Percentiles rank a stretch among this genome's conserved stretches.
Evolutionary conservation across 805 yeast species (phyloP).

Genomic region (Wickerhamomyces xylosicus): DNA sequence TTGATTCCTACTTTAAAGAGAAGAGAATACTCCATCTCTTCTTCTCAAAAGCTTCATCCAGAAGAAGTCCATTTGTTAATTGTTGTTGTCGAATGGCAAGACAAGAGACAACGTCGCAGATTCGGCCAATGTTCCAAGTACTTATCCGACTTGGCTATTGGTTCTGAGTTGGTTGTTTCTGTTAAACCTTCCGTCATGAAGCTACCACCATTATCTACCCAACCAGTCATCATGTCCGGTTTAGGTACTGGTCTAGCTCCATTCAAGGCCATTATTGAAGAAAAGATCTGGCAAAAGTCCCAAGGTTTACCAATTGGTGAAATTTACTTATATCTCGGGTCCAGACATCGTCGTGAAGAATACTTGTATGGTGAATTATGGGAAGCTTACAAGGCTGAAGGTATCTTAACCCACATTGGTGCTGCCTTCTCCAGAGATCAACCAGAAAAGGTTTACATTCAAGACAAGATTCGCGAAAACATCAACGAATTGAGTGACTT

Average conservation of each 20-base stretch:
- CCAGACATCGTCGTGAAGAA: slow-evolving; percentile 93
- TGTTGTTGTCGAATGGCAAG: slow-evolving; percentile 95
- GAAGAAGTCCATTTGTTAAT: slow-evolving; percentile 84
- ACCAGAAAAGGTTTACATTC: slow-evolving; percentile 88
- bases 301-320: slow-evolving; percentile 89
- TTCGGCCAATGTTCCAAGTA: slow-evolving; percentile 93
- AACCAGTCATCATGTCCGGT: slow-evolving; percentile 95
- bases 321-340: slow-evolving; percentile 79
- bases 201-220: slow-evolving; percentile 75
- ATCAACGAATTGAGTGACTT: slow-evolving; percentile 68
- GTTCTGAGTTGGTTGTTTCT: slow-evolving; percentile 82
- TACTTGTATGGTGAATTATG: slow-evolving; percentile 93
- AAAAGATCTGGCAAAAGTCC: slow-evolving; percentile 83
- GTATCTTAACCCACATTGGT: slow-evolving; percentile 86
- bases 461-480: slow-evolving; percentile 80
- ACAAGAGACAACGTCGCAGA: slow-evolving; percentile 73
- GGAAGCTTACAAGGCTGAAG: slow-evolving; percentile 94
- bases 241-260: slow-evolving; percentile 98
- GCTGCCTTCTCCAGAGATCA: slow-evolving; percentile 99
- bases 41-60: slow-evolving; percentile 87
- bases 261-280: slow-evolving; percentile 94
- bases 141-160: slow-evolving; percentile 67
- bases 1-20: slow-evolving; percentile 83
- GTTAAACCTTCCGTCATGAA: slow-evolving; percentile 98
- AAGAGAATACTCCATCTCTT: slow-evolving; percentile 96